Evolutionary conservation across 148 eudicot genomes (phyloP).

Genomic region (Euryodendron excelsum): DNA sequence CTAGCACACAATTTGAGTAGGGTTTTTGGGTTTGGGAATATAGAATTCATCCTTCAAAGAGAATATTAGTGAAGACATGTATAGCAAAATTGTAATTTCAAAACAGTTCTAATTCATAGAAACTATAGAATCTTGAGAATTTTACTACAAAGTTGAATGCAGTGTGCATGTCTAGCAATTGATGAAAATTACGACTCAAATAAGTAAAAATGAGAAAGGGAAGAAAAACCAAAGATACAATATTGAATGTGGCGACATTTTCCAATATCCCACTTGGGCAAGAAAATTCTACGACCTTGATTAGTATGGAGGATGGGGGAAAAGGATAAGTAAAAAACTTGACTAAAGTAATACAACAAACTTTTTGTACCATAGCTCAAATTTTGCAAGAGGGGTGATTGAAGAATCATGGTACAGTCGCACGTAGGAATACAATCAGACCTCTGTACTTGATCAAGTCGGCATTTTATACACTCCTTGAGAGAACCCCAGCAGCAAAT

Average conservation of each 20-base stretch:
- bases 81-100: not conserved
- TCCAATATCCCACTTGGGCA: not conserved
- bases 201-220: too few relatives aligned
- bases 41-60: too few relatives aligned
- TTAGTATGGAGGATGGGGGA: not conserved
- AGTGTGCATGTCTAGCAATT: not conserved
- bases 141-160: not conserved
- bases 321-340: not conserved
- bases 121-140: not conserved
- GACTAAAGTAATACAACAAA: not conserved
- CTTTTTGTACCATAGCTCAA: not conserved
- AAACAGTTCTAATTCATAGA: not conserved
- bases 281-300: not conserved
- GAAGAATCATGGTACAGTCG: not conserved
- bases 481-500: constrained; percentile 78
- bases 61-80: too few relatives aligned
- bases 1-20: not conserved
- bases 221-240: not conserved
- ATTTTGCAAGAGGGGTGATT: not conserved
- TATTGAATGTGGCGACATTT: not conserved
- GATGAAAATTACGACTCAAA: not conserved
- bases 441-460: not conserved
- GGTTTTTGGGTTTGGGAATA: not conserved
- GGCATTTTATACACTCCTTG: constrained; percentile 22
- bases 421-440: not conserved